phyloP scores from a whole-genome alignment of 495 filamentous ascomycete species.

The Halenospora varia region DNA sequence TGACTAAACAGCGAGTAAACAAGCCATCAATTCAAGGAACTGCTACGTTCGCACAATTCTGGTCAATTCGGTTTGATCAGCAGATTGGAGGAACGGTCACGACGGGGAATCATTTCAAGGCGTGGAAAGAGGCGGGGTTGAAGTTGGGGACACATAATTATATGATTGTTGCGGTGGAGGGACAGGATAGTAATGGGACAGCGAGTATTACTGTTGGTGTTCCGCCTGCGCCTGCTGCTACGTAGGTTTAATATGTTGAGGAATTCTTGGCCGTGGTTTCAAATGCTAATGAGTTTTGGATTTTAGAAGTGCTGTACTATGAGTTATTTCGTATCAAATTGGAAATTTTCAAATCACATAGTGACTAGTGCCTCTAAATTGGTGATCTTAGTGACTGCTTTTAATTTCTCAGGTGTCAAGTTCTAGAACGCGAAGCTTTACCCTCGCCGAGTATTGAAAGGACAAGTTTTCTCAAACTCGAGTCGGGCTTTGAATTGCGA shows the following conservation, averaged over 20 bases:
- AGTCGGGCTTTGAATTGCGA: too few relatives aligned
- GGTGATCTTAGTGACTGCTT: too few relatives aligned
- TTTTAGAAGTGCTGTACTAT: too few relatives aligned
- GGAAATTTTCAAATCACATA: too few relatives aligned
- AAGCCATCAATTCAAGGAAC: neutral
- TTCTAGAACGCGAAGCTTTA: too few relatives aligned
- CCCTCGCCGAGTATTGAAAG: too few relatives aligned
- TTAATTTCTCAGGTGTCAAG: too few relatives aligned
- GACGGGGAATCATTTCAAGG: neutral
- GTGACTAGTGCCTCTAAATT: too few relatives aligned
- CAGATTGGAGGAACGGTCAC: neutral
- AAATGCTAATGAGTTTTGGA: too few relatives aligned
- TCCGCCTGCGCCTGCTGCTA: slow-evolving; percentile 3
- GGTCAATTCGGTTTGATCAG: neutral
- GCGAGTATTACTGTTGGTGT: neutral
- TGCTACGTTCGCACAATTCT: neutral
- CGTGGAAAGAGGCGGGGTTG: neutral
- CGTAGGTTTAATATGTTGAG: neutral
- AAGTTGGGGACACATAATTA: neutral
- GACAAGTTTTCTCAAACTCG: too few relatives aligned
- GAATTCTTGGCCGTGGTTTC: too few relatives aligned
- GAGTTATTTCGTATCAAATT: too few relatives aligned
- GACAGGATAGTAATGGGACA: neutral
- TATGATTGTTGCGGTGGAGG: neutral
- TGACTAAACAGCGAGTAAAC: neutral